A percentile compares a stretch with the other conserved stretches of the same genome.
Evolutionary conservation across 1,284 basidiomycete genomes (phyloP).

Genomic region (Porogramme epimiltina): DNA sequence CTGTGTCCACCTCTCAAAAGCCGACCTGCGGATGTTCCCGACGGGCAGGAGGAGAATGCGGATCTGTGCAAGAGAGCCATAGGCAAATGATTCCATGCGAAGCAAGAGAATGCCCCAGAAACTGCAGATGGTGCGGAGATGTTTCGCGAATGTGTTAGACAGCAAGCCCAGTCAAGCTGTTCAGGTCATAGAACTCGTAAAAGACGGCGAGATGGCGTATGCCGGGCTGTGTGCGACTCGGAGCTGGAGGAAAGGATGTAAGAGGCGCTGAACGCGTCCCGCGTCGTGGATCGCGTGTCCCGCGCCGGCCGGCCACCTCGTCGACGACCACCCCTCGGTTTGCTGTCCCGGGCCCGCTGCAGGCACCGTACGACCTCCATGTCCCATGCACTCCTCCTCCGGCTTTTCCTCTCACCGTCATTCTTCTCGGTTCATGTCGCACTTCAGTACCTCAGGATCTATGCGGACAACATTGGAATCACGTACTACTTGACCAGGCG

Average conservation of each 20-base stretch:
- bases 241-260: neutral
- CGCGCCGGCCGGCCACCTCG: neutral
- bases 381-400: conserved; percentile 82
- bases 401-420: conserved; percentile 86
- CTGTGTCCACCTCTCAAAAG: conserved; percentile 69
- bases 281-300: neutral
- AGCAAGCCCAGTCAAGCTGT: neutral
- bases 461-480: conserved; percentile 93
- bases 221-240: neutral
- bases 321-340: neutral
- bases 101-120: neutral
- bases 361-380: conserved; percentile 27
- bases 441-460: conserved; percentile 84
- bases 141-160: neutral
- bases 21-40: conserved; percentile 61
- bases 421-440: conserved; percentile 94
- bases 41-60: conserved; percentile 79
- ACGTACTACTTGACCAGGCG: conserved; percentile 92
- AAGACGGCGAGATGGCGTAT: neutral
- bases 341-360: neutral
- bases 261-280: conserved; percentile 4
- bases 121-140: neutral
- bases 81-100: conserved; percentile 67
- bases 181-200: neutral
- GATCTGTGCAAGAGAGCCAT: conserved; percentile 79